A percentile compares a stretch with the other conserved stretches of the same genome.
These are phyloP conservation scores for Lepidium campestre DNA, from an alignment of 441 rosid species.

Conservation along the genomic window DNA sequence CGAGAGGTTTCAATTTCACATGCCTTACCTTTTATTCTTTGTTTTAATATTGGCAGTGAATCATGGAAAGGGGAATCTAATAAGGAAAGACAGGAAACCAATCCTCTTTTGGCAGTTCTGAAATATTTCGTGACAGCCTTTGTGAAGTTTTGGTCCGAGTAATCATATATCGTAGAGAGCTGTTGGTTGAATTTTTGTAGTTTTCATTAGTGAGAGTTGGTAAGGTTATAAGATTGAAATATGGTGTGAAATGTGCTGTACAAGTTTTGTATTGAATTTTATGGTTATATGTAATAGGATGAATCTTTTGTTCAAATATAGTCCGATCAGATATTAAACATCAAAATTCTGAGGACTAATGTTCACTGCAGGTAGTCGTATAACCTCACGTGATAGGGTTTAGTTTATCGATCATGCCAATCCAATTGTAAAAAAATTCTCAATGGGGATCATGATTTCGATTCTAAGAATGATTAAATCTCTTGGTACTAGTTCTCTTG, in stretches of 20 bases:
- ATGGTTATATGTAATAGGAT: slow-evolving; percentile 7
- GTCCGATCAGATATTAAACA: not conserved
- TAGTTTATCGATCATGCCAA: too few relatives aligned
- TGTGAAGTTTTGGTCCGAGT: slow-evolving; percentile 73
- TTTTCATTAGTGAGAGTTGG: slow-evolving; percentile 16
- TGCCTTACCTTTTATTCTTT: not conserved
- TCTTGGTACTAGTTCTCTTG: not conserved
- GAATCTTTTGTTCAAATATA: not conserved
- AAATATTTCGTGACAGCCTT: slow-evolving; percentile 54
- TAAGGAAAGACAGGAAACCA: slow-evolving; percentile 30
- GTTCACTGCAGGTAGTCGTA: too few relatives aligned
- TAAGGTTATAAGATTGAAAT: not conserved
- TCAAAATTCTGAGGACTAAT: not conserved
- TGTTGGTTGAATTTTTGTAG: slow-evolving; percentile 10
- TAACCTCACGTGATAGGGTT: too few relatives aligned
- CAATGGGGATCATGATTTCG: not conserved
- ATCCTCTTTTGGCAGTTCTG: slow-evolving; percentile 48
- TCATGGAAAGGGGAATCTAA: slow-evolving; percentile 62
- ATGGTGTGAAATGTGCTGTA: slow-evolving; percentile 9
- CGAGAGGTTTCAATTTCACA: not conserved
- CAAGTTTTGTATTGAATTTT: slow-evolving; percentile 9
- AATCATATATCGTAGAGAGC: slow-evolving; percentile 14
- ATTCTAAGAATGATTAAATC: not conserved
- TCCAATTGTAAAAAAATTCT: too few relatives aligned
- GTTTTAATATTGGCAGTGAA: slow-evolving; percentile 43